Conservation (phyloP, 1,284 basidiomycete species). For the Sparassis latifolia region DNA sequence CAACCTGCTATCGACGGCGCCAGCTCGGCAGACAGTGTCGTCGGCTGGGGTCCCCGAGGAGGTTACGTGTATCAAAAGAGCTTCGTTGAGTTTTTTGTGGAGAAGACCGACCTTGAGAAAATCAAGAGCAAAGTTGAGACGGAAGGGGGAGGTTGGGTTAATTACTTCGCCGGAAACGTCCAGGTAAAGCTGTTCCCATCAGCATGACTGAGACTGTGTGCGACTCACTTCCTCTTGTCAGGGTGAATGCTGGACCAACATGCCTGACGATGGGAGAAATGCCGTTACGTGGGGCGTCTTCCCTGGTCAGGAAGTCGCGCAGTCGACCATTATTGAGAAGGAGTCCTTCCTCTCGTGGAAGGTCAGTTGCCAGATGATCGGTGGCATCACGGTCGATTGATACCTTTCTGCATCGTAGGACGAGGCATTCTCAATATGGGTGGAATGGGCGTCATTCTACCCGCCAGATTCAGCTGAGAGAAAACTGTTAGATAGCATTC, state of each 20-base stretch:
- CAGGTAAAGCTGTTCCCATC: slow-evolving; percentile 30
- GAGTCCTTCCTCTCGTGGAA: slow-evolving; percentile 93
- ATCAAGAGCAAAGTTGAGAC: slow-evolving; percentile 56
- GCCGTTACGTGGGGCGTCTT: slow-evolving; percentile 99
- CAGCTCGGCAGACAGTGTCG: slow-evolving; percentile 64
- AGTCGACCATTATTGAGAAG: slow-evolving; percentile 95
- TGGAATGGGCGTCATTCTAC: slow-evolving; percentile 89
- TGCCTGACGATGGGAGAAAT: slow-evolving; percentile 76
- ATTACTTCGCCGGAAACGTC: slow-evolving; percentile 82
- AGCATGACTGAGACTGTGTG: too few species aligned
- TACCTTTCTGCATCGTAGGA: slow-evolving; percentile 45
- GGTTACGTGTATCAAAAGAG: slow-evolving; percentile 98
- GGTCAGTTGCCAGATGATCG: slow-evolving; percentile 34
- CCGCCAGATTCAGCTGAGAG: slow-evolving; percentile 72
- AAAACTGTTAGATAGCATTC: slow-evolving; percentile 64
- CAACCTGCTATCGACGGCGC: slow-evolving; percentile 90
- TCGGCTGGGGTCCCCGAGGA: slow-evolving; percentile 90
- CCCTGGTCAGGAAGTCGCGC: slow-evolving; percentile 92
- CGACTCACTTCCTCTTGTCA: slow-evolving; percentile 23
- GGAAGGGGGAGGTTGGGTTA: slow-evolving; percentile 60
- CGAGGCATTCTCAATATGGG: slow-evolving; percentile 96
- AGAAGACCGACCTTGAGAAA: slow-evolving; percentile 52
- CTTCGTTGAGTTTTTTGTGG: slow-evolving; percentile 95
- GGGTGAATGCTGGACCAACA: slow-evolving; percentile 83
- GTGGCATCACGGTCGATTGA: not conserved